These are phyloP conservation scores for Chlorella sorokiniana DNA, from an alignment of 139 green algal species.

Conservation along the genomic window DNA sequence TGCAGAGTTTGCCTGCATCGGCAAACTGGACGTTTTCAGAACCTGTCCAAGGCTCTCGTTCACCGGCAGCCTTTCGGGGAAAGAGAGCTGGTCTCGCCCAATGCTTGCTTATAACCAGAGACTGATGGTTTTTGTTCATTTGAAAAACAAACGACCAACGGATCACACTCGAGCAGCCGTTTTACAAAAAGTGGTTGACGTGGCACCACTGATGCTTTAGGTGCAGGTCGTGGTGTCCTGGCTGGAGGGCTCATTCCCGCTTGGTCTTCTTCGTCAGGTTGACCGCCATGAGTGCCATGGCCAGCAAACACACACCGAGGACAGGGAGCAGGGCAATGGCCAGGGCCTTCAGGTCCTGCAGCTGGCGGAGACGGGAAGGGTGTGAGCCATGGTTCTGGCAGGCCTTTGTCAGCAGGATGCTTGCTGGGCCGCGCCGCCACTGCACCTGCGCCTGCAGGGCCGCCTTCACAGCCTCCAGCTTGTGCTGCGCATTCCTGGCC, in stretches of 20 bases:
- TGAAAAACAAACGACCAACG: too few species aligned
- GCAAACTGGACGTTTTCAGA: too few species aligned
- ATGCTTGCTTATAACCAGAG: too few species aligned
- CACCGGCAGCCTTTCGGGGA: too few species aligned
- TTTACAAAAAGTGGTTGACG: too few species aligned
- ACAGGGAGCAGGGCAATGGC: constrained; percentile 14
- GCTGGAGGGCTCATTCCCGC: constrained; percentile 5
- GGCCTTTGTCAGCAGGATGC: background rate
- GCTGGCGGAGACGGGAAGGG: background rate
- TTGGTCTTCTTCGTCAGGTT: constrained; percentile 1
- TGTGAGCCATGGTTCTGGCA: background rate
- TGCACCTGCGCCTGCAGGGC: constrained; percentile 12
- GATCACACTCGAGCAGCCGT: too few species aligned
- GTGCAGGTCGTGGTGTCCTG: too few species aligned
- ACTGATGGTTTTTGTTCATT: too few species aligned
- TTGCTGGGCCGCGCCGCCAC: background rate
- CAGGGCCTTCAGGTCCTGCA: constrained; percentile 2
- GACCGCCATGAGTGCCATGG: constrained; percentile 4
- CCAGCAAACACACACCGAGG: constrained; percentile 17
- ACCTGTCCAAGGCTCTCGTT: too few species aligned
- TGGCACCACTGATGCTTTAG: too few species aligned
- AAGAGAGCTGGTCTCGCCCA: too few species aligned
- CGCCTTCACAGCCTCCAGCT: background rate
- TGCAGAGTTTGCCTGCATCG: too few species aligned
- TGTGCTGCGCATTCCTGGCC: background rate